A percentile compares a stretch with the other conserved stretches of the same genome.
These are phyloP conservation scores for Hansenula sp. DNA, from an alignment of 1,139 yeast species.

Conservation along the genomic window DNA sequence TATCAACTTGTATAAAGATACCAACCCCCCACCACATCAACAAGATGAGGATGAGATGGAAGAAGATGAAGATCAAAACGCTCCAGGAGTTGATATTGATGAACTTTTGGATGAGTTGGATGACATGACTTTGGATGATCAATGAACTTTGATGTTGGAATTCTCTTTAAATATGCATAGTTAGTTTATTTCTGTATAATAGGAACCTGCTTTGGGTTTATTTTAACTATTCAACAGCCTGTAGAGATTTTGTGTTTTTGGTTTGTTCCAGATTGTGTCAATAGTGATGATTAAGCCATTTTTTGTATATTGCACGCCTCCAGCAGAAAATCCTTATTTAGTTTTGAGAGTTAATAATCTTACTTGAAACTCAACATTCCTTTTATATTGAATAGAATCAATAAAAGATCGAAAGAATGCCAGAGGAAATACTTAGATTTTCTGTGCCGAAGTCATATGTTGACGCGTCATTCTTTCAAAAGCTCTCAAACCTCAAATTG, in stretches of 20 bases:
- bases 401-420: conserved; percentile 3
- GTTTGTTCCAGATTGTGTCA: neutral
- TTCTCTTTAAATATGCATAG: neutral
- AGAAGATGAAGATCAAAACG: conserved; percentile 65
- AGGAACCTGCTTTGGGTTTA: neutral
- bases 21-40: conserved; percentile 27
- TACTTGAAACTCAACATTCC: no score
- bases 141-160: conserved; percentile 4
- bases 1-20: conserved; percentile 79
- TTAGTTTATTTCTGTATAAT: neutral
- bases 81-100: conserved; percentile 73
- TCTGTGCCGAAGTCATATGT: conserved; percentile 67
- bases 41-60: conserved; percentile 34
- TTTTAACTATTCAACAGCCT: no score
- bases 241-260: neutral
- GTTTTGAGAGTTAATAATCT: no score
- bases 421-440: conserved; percentile 31
- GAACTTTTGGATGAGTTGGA: conserved; percentile 89
- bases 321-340: neutral
- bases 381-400: no score
- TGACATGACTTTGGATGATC: conserved; percentile 74
- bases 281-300: neutral
- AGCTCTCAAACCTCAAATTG: conserved; percentile 62
- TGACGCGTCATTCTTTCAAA: conserved; percentile 83
- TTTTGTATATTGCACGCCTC: neutral